phyloP scores from a whole-genome alignment of 345 rosid genomes.

The Pelargonium nanum region DNA sequence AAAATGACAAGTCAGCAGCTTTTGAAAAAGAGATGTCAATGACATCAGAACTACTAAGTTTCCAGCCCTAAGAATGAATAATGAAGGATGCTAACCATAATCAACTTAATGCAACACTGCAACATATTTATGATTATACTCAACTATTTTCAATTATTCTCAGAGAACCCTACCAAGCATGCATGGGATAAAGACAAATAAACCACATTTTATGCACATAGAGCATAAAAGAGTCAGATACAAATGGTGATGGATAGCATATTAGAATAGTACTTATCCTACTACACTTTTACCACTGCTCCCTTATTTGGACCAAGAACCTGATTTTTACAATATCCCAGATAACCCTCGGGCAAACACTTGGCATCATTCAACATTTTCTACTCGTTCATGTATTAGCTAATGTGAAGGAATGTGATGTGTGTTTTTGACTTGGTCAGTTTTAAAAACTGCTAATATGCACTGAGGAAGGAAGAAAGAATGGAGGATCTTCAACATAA shows the following conservation, averaged over 20 bases:
- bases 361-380: neutral
- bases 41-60: too few species aligned
- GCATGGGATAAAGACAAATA: neutral
- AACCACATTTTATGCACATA: neutral
- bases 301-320: neutral
- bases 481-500: too few species aligned
- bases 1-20: neutral
- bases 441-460: too few species aligned
- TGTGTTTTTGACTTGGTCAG: too few species aligned
- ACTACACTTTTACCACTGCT: too few species aligned
- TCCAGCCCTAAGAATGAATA: too few species aligned
- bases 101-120: neutral
- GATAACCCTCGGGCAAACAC: neutral
- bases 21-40: too few species aligned
- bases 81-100: neutral
- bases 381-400: neutral
- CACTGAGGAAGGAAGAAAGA: too few species aligned
- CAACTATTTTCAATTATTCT: neutral
- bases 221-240: too few species aligned
- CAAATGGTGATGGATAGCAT: neutral
- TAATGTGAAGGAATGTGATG: too few species aligned
- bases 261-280: too few species aligned
- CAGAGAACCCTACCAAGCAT: neutral
- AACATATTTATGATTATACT: neutral
- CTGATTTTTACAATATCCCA: neutral